Evolutionary conservation across 2,329 filamentous ascomycete species (phyloP).

Genomic region (Gnomoniopsis sp.): DNA sequence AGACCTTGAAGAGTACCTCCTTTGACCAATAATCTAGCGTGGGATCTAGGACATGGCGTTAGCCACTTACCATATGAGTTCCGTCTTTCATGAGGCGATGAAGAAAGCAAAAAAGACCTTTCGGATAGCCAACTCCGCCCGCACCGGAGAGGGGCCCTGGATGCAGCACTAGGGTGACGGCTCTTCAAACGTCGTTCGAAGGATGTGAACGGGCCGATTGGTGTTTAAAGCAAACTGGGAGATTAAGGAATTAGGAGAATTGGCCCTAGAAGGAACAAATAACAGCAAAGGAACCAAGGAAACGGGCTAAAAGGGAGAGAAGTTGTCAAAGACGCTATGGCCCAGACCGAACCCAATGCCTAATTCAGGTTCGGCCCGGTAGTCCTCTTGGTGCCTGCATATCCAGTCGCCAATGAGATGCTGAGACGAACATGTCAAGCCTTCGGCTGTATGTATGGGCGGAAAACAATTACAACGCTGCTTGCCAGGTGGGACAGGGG

Average conservation of each 20-base stretch:
- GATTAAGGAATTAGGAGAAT: background rate
- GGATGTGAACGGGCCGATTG: background rate
- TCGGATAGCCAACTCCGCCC: background rate
- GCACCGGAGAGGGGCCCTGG: background rate
- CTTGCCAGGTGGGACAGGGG: background rate
- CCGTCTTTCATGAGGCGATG: background rate
- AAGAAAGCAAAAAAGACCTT: background rate
- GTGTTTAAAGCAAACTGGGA: background rate
- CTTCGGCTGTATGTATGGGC: background rate
- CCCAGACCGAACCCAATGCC: background rate
- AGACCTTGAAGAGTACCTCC: background rate
- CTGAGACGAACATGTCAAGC: background rate
- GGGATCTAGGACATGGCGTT: no score
- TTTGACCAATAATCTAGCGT: no score
- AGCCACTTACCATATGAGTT: background rate
- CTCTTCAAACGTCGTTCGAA: background rate
- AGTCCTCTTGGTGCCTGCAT: constrained; percentile 2
- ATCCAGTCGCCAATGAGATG: background rate
- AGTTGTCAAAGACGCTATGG: background rate
- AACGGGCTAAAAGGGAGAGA: background rate
- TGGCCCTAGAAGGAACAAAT: background rate
- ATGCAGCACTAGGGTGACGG: background rate
- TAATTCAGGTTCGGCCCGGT: constrained; percentile 3
- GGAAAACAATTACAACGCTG: background rate
- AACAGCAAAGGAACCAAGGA: background rate